Conservation (phyloP, 768 basidiomycete species). For the Mrakia blollopis region DNA sequence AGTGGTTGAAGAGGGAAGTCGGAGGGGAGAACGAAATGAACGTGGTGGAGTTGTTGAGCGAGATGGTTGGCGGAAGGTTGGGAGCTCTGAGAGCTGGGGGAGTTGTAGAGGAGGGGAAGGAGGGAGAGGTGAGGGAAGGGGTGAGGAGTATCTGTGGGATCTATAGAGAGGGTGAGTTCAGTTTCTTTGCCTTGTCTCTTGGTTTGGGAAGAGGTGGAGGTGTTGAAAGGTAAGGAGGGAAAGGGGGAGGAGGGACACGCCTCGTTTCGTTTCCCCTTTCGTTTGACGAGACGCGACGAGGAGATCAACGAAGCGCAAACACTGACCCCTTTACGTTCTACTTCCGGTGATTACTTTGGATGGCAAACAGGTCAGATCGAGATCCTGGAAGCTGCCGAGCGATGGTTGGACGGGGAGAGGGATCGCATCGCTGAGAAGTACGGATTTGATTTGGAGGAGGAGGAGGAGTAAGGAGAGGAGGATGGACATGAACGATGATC, state of each 20-base stretch:
- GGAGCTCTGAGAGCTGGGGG: background rate
- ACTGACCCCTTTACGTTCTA: too few relatives aligned
- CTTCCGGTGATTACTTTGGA: background rate
- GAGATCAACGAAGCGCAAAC: background rate
- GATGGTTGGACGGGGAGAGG: background rate
- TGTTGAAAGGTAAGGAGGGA: background rate
- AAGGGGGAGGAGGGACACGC: background rate
- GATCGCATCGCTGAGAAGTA: background rate
- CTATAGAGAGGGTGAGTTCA: background rate
- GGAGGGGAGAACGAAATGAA: conserved; percentile 22
- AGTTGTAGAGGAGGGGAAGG: background rate
- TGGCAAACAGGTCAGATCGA: background rate
- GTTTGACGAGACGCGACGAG: too few relatives aligned
- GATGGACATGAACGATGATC: background rate
- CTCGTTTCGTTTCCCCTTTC: background rate
- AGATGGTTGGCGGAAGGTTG: conserved; percentile 2
- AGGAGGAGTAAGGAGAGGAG: background rate
- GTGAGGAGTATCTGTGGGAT: background rate
- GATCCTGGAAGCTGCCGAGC: conserved; percentile 2
- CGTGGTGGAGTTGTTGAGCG: background rate
- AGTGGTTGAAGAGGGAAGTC: background rate
- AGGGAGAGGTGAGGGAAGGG: background rate
- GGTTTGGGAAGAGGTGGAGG: too few relatives aligned
- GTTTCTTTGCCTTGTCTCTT: too few relatives aligned
- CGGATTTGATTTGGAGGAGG: conserved; percentile 9